Evolutionary conservation across 2,329 filamentous ascomycete genomes (phyloP).

Genomic region (Plectosphaerella sp.): DNA sequence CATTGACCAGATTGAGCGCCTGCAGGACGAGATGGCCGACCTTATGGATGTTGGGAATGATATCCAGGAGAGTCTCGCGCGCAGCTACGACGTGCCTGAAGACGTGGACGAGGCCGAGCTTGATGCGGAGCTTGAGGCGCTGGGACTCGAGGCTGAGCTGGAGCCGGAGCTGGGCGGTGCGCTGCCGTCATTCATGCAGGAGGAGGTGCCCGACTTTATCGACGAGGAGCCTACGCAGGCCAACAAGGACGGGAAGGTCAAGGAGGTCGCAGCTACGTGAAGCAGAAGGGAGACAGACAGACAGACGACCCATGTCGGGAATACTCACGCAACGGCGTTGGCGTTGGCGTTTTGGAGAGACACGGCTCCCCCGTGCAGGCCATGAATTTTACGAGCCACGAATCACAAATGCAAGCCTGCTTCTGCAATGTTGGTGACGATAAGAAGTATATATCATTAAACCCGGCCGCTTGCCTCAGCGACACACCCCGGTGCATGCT

Average conservation of each 20-base stretch:
- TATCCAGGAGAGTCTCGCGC: constrained; percentile 88
- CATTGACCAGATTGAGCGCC: constrained; percentile 91
- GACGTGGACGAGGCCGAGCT: constrained; percentile 96
- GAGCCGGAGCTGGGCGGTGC: constrained; percentile 61
- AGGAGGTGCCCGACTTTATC: constrained; percentile 85
- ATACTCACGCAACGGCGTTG: background rate
- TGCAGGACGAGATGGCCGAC: constrained; percentile 99
- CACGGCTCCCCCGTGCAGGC: background rate
- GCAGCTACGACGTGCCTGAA: constrained; percentile 92
- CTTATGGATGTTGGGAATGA: constrained; percentile 97
- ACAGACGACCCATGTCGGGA: background rate
- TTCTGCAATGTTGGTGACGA: no score
- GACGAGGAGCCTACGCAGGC: constrained; percentile 72
- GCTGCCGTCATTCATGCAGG: constrained; percentile 84
- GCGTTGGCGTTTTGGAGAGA: background rate
- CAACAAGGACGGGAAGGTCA: constrained; percentile 62
- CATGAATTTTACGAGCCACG: no score
- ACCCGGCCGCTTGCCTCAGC: background rate
- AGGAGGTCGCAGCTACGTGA: constrained; percentile 64
- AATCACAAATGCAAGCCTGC: no score
- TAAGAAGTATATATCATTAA: no score
- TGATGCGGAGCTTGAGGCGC: constrained; percentile 90
- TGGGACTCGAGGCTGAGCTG: constrained; percentile 90
- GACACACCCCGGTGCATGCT: background rate
- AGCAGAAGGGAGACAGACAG: background rate